Conservation (phyloP, 345 rosid genomes). For the Microthlaspi erraticum region DNA sequence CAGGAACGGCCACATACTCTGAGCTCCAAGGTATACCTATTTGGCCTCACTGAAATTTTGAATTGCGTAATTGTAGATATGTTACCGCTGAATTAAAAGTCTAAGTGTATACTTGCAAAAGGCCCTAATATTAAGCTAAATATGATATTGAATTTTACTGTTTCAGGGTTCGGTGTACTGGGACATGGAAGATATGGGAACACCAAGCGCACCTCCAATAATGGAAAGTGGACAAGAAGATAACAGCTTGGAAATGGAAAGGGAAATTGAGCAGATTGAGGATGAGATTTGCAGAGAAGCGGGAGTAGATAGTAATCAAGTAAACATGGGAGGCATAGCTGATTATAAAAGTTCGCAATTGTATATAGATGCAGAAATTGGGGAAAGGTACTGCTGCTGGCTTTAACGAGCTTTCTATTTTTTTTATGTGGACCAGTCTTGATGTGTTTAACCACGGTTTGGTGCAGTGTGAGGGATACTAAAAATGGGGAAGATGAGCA, state of each 20-base stretch:
- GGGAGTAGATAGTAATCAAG: slow-evolving; percentile 42
- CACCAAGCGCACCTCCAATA: slow-evolving; percentile 95
- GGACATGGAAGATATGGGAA: slow-evolving; percentile 61
- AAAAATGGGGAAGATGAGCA: slow-evolving; percentile 45
- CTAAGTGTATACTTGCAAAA: no score
- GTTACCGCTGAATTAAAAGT: no score
- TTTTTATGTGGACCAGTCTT: background rate
- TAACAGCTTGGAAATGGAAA: slow-evolving; percentile 46
- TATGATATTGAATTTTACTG: slow-evolving; percentile 11
- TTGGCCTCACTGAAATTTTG: background rate
- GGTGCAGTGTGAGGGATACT: slow-evolving; percentile 48
- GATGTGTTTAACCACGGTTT: slow-evolving; percentile 31
- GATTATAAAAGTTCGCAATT: slow-evolving; percentile 42
- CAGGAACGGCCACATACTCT: slow-evolving; percentile 54
- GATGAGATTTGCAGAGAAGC: slow-evolving; percentile 43
- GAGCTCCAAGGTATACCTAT: slow-evolving; percentile 52
- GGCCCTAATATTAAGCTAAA: no score
- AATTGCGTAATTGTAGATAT: background rate
- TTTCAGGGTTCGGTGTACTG: slow-evolving; percentile 51
- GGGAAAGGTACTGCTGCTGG: slow-evolving; percentile 60
- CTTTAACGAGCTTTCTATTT: background rate
- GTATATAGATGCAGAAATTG: slow-evolving; percentile 43
- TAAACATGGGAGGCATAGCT: slow-evolving; percentile 14
- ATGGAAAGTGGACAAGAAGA: slow-evolving; percentile 57
- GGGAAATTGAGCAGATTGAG: slow-evolving; percentile 44